Base-by-base conservation (phyloP, 495 filamentous ascomycete genomes). In the Penicillium psychrofluorescens region DNA sequence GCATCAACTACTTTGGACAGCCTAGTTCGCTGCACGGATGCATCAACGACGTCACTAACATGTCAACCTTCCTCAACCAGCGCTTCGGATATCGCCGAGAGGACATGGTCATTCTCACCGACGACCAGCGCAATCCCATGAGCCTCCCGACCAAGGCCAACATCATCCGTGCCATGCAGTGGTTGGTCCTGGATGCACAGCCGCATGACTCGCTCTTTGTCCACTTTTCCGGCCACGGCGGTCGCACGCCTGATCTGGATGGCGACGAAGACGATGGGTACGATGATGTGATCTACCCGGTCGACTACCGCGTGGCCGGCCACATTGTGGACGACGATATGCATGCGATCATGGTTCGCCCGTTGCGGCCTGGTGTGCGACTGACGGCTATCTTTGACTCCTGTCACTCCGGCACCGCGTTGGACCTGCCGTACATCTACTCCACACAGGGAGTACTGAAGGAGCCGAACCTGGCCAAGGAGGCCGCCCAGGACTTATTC, bases 301-400 rank as follows among this genome's bases (percentile, higher is more conserved):
- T 96, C 13, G 92, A 98, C 65, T 97, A 95, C 70, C 76, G 87
- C 34, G 76, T 78, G 31, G 81, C 79, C 30, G 92, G 92, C 2
- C 92, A 96, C 60, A 95, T 98, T 48, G 90, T 95, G 31, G 92
- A 98, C 64, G 92, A 98, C 52, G 90, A 97, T 60, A 95, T 98
- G 89, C 92, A 98, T 59, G 76, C 80, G 43, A 95, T 97, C 55
- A 91, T 98, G 90, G 92, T 98, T 40, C 70, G 70, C 32, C 83
- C 88, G 6, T 72, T 98, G n/a, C 77, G 75, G 43, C 74, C 86
- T 2, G 92, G 92, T 45, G 92, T 95, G 7, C 83, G 92, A 27
- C 68, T 98, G 40, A 98, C 92, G 1, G 94, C 92, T 30, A 95
- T 98, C 60, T 98, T 95, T 68, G 92, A 98, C 70, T 95, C 90